Evolutionary conservation across 768 basidiomycete species (phyloP), one percentile per base, ranked within the genome.

Genomic region (Aureoboletus auriporus): DNA sequence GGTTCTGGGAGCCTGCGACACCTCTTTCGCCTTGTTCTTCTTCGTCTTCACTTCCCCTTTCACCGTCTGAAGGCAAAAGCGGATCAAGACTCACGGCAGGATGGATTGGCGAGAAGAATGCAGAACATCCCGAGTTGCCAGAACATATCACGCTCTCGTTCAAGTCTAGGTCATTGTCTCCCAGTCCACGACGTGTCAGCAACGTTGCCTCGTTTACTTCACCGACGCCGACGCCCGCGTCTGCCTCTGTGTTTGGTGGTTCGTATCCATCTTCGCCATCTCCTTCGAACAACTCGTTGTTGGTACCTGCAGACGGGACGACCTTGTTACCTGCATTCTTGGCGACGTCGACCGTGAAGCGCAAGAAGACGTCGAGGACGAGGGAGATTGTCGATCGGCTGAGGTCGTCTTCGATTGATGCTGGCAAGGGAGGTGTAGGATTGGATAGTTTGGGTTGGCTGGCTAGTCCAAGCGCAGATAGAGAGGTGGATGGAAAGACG

Each of bases 351-450:
- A 34, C 31, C 20, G 44, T 39, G 37, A 61, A 63, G 29, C 50
- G 59, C 11, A 64, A 64, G 51, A 65, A 54, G 53, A 13, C 49
- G 9, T 64, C 63, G 26, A 51, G 58, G 36, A 64, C 62, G 50
- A 57, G 63, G n/a, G 62, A 65, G 50, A 65, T 64, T 33, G 58
- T 64, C 1, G 62, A 64, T 44, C 54, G 51, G 34, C n/a, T 64
- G 49, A 54, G 60, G 46, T 63, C 58, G 36, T 57, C 52, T 38
- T 61, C 60, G 33, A 44, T 64, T 8, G 61, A 62, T 47, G 47
- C 28, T 11, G 61, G 61, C 6, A 61, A 52, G 44, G 51, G 48
- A 16, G 31, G 36, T 36, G 36, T 27, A 7, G 51, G 29, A 5
- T 16, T 30, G 37, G 53, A 62, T 20, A 5, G 20, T 30, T 34